Percentiles rank a stretch among this genome's conserved stretches.
Evolutionary conservation across 2,329 filamentous ascomycete species (phyloP).

Genomic region (Cordyceps cicadae): DNA sequence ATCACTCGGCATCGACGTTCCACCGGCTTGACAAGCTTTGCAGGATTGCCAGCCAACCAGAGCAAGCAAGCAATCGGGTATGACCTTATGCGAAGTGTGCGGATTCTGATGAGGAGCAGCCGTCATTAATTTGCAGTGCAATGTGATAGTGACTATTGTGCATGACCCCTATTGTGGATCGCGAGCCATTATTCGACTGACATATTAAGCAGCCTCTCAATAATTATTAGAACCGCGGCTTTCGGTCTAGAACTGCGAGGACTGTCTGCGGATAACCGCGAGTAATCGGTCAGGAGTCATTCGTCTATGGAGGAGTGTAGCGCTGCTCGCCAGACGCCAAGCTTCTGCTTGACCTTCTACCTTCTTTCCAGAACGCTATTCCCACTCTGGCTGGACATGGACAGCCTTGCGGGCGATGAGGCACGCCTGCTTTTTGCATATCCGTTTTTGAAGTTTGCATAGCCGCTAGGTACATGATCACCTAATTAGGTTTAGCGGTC

Average conservation of each 20-base stretch:
- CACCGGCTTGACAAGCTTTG: slow-evolving; percentile 6
- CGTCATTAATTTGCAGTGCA: no score
- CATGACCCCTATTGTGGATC: no score
- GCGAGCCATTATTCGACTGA: no score
- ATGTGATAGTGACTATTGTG: no score
- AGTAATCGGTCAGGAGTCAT: neutral
- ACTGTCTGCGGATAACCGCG: neutral
- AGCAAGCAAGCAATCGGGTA: neutral
- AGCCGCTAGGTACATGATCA: no score
- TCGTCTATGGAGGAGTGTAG: neutral
- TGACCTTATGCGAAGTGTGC: neutral
- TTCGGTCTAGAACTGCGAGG: no score
- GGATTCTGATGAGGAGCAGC: no score
- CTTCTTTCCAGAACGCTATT: slow-evolving; percentile 4
- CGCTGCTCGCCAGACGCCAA: neutral
- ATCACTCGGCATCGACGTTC: neutral
- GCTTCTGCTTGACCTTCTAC: slow-evolving; percentile 1
- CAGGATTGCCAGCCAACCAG: neutral
- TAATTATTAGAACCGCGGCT: no score
- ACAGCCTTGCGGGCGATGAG: neutral
- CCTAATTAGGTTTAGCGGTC: neutral
- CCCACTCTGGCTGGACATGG: neutral
- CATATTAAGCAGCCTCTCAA: no score
- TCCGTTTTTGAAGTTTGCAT: no score
- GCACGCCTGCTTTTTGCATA: no score